Base-by-base conservation (phyloP, 148 eudicot genomes). In the Linanthus parryae region DNA sequence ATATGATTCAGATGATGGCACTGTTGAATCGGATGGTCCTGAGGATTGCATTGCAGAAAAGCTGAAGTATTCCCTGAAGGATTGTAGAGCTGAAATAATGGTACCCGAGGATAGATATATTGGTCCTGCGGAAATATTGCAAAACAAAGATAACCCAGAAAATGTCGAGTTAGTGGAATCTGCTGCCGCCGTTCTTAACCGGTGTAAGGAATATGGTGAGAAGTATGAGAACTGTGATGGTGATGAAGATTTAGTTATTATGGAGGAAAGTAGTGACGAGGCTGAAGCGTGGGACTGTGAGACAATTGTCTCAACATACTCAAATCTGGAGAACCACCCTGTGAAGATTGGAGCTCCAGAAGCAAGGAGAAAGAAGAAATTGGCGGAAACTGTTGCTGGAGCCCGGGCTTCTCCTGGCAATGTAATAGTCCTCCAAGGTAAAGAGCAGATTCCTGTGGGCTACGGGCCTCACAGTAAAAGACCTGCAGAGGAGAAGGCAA, bases 291-390 rank as follows among this genome's bases (percentile, higher is more conserved):
- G 94, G 81, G 99, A 94, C 63, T 94, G 96, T 60, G 95, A 94
- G 59, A 94, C 91, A 53, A 78, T 94, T 19, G 66, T 94, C 16
- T 66, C 96, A 13, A 94, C 99, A 1, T 88, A 82, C 66, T 94
- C 99, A 28, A 94, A 83, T 59, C 84, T 94, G 42, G 99, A 94
- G 64, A 82, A 94, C 64, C 96, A 88, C 59, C 95, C 95, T 67
- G 99, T 80, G 29, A 78, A 85, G 73, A 94, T 94, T 52, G 79
- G 37, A 41, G 82, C 73, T 48, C 96, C 95, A 8, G 83, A 61
- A 60, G 18, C 12, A 38, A 64, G 64, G 38, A 76, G 91, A 58
- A 79, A 61, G 74, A 86, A 83, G 69, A 81, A 70, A 48, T 40
- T 88, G 62, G 44, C 78, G 25, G 85, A 84, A 51, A 67, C 80